phyloP scores from a whole-genome alignment of 2,329 filamentous ascomycete species.

The Alternaria triticimaculans region DNA sequence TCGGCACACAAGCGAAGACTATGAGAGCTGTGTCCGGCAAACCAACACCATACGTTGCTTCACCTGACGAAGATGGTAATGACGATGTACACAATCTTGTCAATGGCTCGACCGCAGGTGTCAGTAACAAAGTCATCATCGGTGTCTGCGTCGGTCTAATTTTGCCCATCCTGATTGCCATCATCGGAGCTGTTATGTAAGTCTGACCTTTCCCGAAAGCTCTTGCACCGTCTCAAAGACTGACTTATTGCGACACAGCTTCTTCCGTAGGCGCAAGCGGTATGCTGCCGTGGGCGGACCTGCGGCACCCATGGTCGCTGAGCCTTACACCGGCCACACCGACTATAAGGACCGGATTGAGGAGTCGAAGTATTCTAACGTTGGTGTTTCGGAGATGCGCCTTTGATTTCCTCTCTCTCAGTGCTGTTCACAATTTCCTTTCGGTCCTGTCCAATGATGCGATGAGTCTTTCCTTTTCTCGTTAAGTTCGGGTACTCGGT shows the following conservation, averaged over 20 bases:
- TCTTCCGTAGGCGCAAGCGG: not conserved
- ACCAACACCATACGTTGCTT: conserved; percentile 38
- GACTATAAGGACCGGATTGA: not conserved
- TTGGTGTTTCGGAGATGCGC: not conserved
- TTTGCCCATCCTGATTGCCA: conserved; percentile 48
- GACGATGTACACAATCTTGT: conserved; percentile 8
- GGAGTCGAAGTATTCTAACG: not conserved
- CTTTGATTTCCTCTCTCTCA: not conserved
- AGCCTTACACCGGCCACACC: not conserved
- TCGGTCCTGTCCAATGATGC: not conserved
- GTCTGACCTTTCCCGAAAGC: not conserved
- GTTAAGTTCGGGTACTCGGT: not conserved
- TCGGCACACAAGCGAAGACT: conserved; percentile 51
- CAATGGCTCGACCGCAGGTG: conserved; percentile 40
- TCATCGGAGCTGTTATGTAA: conserved; percentile 17
- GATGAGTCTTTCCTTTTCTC: not conserved
- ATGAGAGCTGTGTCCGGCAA: conserved; percentile 52
- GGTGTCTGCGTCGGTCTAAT: conserved; percentile 59
- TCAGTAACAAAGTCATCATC: conserved; percentile 56
- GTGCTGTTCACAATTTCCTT: not conserved
- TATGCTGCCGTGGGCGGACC: not conserved
- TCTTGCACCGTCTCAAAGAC: too few relatives aligned
- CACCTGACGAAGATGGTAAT: not conserved
- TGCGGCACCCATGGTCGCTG: not conserved
- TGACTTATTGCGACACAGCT: not conserved